A percentile compares a stretch with the other conserved stretches of the same genome.
Conservation (phyloP, 768 basidiomycete genomes). For the Termitomyces sp. region DNA sequence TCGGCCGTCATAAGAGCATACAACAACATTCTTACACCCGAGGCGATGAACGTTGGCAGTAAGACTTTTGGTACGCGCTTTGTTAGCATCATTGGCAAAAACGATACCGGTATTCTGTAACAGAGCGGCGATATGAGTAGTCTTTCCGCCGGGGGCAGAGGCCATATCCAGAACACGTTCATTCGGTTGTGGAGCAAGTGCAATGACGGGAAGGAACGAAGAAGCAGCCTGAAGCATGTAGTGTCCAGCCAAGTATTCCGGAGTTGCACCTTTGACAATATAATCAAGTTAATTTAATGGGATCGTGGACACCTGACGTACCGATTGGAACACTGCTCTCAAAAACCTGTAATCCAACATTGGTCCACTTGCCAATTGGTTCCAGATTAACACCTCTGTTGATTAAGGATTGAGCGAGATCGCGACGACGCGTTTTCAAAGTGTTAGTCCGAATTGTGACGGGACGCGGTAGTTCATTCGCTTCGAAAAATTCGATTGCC, state of each 20-base stretch:
- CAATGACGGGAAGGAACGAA: conserved; percentile 98
- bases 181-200: conserved; percentile 85
- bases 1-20: conserved; percentile 95
- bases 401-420: conserved; percentile 89
- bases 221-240: conserved; percentile 99
- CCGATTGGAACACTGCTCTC: conserved; percentile 95
- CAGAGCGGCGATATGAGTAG: conserved; percentile 95
- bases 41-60: conserved; percentile 95
- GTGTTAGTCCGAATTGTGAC: conserved; percentile 99
- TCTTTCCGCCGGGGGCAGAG: conserved; percentile 96
- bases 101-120: conserved; percentile 97
- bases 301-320: conserved; percentile 15
- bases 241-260: conserved; percentile 97
- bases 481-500: conserved; percentile 98
- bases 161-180: conserved; percentile 98
- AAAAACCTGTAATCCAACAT: conserved; percentile 98
- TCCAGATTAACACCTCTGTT: conserved; percentile 97
- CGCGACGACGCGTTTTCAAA: conserved; percentile 85
- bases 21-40: conserved; percentile 96
- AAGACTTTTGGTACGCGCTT: conserved; percentile 90
- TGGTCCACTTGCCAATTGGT: conserved; percentile 99
- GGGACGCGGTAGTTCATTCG: conserved; percentile 92
- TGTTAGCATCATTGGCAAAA: conserved; percentile 96
- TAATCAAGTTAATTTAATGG: not conserved
- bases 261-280: conserved; percentile 68